Conservation (phyloP, 2,329 filamentous ascomycete genomes). For the Mariannaea sp. region DNA sequence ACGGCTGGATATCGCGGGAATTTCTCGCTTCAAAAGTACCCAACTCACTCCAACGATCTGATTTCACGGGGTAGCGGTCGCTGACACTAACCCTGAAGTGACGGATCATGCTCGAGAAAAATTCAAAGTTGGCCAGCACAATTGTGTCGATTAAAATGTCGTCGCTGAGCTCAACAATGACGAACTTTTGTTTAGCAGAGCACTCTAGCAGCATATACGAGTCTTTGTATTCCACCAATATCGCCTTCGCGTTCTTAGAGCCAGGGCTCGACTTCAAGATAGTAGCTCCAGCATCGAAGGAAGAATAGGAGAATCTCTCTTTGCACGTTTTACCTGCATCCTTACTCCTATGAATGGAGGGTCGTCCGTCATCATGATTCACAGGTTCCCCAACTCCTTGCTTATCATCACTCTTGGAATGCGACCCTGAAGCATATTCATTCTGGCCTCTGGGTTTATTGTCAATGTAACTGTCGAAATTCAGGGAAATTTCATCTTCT, state of each 20-base stretch:
- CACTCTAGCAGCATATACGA: conserved; percentile 98
- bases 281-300: conserved; percentile 94
- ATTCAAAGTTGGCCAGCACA: conserved; percentile 98
- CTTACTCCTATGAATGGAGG: conserved; percentile 73
- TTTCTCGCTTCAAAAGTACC: conserved; percentile 92
- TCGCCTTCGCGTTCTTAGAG: conserved; percentile 84
- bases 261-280: conserved; percentile 87
- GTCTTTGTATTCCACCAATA: conserved; percentile 96
- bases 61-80: conserved; percentile 90
- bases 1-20: conserved; percentile 90
- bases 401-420: conserved; percentile 21
- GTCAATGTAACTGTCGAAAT: conserved; percentile 52
- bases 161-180: conserved; percentile 93
- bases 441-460: conserved; percentile 22
- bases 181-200: conserved; percentile 82
- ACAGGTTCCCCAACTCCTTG: conserved; percentile 46
- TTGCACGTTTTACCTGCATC: conserved; percentile 98
- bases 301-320: conserved; percentile 95
- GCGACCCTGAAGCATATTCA: background rate
- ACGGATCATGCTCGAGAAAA: conserved; percentile 96
- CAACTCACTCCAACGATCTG: conserved; percentile 87
- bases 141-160: conserved; percentile 87
- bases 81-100: conserved; percentile 91
- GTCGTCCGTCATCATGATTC: conserved; percentile 53
- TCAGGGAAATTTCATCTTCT: conserved; percentile 77